phyloP scores from a whole-genome alignment of 208 protist species.

The Acanthamoeba healyi region DNA sequence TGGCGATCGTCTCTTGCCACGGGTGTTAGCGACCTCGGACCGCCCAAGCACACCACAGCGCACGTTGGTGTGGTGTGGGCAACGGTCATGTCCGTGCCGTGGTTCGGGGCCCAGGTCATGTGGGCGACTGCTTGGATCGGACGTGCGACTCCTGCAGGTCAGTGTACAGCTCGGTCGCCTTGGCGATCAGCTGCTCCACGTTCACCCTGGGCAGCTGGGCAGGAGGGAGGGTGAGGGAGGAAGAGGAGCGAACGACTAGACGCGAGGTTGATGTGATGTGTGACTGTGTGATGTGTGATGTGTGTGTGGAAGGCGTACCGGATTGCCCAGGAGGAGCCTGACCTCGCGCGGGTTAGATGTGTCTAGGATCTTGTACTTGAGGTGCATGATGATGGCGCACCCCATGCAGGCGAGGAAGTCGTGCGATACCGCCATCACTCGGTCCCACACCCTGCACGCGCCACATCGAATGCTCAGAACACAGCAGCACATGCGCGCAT shows the following conservation, averaged over 20 bases:
- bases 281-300: background rate
- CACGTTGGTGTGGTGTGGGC: too few species aligned
- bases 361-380: conserved; percentile 56
- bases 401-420: conserved; percentile 52
- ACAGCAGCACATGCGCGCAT: background rate
- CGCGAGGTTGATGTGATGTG: too few species aligned
- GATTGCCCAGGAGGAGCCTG: background rate
- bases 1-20: background rate
- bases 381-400: conserved; percentile 36
- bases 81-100: too few species aligned
- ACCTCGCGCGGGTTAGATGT: background rate
- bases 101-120: background rate
- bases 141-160: background rate
- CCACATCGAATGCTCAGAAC: background rate
- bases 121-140: background rate
- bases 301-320: too few species aligned
- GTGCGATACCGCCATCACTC: conserved; percentile 33
- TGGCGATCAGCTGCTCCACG: conserved; percentile 3
- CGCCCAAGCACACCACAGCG: background rate
- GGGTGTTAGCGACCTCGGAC: background rate
- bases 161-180: background rate
- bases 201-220: conserved; percentile 18
- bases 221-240: background rate
- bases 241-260: background rate
- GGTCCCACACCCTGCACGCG: background rate